Conservation (phyloP, 176 grass and related monocot species). For the Juncus effusus region DNA sequence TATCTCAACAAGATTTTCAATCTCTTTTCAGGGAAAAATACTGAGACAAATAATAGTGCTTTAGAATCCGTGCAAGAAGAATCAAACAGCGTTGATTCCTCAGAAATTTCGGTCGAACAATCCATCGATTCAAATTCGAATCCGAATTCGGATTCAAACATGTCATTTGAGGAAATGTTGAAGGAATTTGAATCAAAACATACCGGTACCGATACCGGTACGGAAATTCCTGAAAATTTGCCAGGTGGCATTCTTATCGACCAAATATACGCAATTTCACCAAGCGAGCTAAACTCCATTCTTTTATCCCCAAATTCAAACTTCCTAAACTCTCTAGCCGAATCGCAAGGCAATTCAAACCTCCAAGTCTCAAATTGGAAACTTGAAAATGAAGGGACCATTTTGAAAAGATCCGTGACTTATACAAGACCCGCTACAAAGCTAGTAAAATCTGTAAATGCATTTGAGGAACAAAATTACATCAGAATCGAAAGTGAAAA, state of each 20-base stretch:
- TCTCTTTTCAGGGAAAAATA: slow-evolving; percentile 46
- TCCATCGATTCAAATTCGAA: not conserved
- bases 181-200: slow-evolving; percentile 51
- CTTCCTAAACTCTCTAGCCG: slow-evolving; percentile 68
- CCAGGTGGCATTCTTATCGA: slow-evolving; percentile 69
- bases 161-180: slow-evolving; percentile 75
- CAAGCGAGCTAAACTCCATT: slow-evolving; percentile 60
- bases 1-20: slow-evolving; percentile 58
- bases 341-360: slow-evolving; percentile 69
- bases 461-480: slow-evolving; percentile 74
- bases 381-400: slow-evolving; percentile 56
- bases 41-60: slow-evolving; percentile 14
- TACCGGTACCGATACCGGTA: slow-evolving; percentile 50
- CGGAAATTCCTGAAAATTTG: slow-evolving; percentile 63
- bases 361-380: slow-evolving; percentile 67
- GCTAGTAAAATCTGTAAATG: slow-evolving; percentile 86
- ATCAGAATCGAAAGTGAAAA: slow-evolving; percentile 61
- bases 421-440: slow-evolving; percentile 85
- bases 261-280: slow-evolving; percentile 58
- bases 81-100: not conserved
- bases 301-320: slow-evolving; percentile 76
- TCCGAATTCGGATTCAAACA: slow-evolving; percentile 25
- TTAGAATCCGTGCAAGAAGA: slow-evolving; percentile 29
- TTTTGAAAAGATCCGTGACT: slow-evolving; percentile 63
- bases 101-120: not conserved